Evolutionary conservation across 768 basidiomycete genomes (phyloP), one percentile per base, ranked within the genome.

Genomic region (Mycena floridula): DNA sequence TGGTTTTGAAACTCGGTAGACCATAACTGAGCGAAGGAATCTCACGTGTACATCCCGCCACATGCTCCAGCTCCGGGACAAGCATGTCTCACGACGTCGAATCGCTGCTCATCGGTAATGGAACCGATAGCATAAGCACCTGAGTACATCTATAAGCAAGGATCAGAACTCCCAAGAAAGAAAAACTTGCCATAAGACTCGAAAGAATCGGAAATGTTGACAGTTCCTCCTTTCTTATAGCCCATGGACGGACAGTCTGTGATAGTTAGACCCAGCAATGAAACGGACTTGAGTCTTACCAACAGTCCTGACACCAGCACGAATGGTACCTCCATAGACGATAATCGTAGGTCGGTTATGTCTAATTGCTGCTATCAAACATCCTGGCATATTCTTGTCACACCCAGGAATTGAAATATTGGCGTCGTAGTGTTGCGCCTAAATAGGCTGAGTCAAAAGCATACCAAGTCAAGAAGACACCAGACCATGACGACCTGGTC

Each of bases 361-460:
- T 42, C 90, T 81, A 28, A 70, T 85, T 1, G 89, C 89, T 13
- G 90, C 90, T 58, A 93, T 89, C 45, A 90, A 71, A 57, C 84
- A 87, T 15, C 88, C 90, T 7, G 89, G 89, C 90, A 92, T 91
- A 58, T 92, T 92, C 68, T 92, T 92, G 64, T 92, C 89, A 52
- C 89, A 92, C 45, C 89, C 89, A 15, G 90, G 90, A 43, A 91
- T 74, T 5, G 85, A 79, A 53, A 92, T 89, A 55, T 90, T 89
- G 11, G 79, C 89, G 49, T 93, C 90, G 54, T 92, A 91, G 55
- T 89, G 81, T 68, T 92, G 89, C 18, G 88, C 87, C 87, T 86
- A 44, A 42, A 18, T 42, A 26, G 3, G 37, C 40, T 30, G 47
- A 44, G 26, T 42, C 25, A 35, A 6, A 39, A 24, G 5, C 26